Conservation (phyloP, 495 filamentous ascomycete genomes). For the Talaromyces proteolyticus region DNA sequence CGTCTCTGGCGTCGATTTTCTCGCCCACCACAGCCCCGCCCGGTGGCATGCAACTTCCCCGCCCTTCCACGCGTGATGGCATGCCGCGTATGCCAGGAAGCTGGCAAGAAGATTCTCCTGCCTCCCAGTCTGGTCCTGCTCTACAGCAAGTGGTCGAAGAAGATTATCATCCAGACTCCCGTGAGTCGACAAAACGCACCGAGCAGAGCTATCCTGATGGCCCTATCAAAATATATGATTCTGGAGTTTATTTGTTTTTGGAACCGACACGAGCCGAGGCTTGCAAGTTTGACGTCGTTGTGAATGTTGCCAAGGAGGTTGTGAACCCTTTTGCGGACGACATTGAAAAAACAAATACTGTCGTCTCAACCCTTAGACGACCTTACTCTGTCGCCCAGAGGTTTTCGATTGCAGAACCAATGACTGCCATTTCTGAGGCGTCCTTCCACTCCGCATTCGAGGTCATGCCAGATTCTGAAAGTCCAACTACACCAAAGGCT, state of each 20-base stretch:
- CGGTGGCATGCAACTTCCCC: slow-evolving; percentile 60
- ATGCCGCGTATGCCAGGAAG: slow-evolving; percentile 16
- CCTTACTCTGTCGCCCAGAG: slow-evolving; percentile 28
- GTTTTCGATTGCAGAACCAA: slow-evolving; percentile 51
- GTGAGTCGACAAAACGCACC: slow-evolving; percentile 54
- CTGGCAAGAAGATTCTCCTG: slow-evolving; percentile 23
- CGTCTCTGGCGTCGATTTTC: slow-evolving; percentile 51
- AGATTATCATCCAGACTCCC: slow-evolving; percentile 71
- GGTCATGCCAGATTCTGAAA: slow-evolving; percentile 23
- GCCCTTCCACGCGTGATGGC: slow-evolving; percentile 35
- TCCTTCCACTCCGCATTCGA: slow-evolving; percentile 74
- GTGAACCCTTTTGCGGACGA: slow-evolving; percentile 67
- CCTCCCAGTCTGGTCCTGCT: slow-evolving; percentile 2
- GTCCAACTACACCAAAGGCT: slow-evolving; percentile 51
- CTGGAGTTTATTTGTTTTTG: slow-evolving; percentile 87
- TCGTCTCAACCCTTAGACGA: slow-evolving; percentile 34
- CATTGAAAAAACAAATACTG: slow-evolving; percentile 25
- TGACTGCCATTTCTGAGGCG: slow-evolving; percentile 61
- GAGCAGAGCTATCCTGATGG: slow-evolving; percentile 88
- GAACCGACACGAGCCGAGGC: slow-evolving; percentile 87
- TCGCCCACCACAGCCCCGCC: slow-evolving; percentile 53
- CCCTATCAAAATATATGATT: slow-evolving; percentile 85
- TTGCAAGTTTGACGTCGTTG: slow-evolving; percentile 78
- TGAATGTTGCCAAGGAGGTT: slow-evolving; percentile 96
- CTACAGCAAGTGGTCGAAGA: slow-evolving; percentile 49